These are phyloP conservation scores for Populus davidiana DNA, from an alignment of 345 rosid genomes.

Conservation along the genomic window DNA sequence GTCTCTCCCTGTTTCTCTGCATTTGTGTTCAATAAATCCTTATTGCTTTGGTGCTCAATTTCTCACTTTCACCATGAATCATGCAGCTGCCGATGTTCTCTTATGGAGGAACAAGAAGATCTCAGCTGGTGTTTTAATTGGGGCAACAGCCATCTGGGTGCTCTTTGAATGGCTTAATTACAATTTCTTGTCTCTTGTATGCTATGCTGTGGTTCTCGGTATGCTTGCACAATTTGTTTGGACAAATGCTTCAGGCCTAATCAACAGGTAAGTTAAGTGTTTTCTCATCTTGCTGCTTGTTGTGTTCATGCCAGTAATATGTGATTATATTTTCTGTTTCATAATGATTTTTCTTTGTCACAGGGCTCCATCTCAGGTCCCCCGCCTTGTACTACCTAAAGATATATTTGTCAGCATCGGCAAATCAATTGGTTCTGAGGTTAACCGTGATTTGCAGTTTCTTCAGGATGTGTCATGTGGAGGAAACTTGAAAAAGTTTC, in stretches of 20 bases:
- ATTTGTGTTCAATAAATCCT: not conserved
- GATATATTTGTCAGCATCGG: conserved; percentile 73
- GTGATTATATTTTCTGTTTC: not conserved
- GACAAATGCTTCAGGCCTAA: conserved; percentile 66
- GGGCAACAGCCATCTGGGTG: conserved; percentile 81
- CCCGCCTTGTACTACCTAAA: conserved; percentile 73
- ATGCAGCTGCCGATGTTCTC: conserved; percentile 94
- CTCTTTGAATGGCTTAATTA: conserved; percentile 91
- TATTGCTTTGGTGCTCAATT: not conserved
- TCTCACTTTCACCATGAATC: conserved; percentile 6
- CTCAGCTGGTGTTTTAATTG: conserved; percentile 60
- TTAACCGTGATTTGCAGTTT: conserved; percentile 57
- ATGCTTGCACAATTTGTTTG: conserved; percentile 85
- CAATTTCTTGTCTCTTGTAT: conserved; percentile 69
- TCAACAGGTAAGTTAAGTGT: conserved; percentile 48
- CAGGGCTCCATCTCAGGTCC: conserved; percentile 65
- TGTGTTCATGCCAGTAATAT: not conserved
- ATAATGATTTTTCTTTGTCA: conserved; percentile 3
- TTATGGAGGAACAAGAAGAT: conserved; percentile 98
- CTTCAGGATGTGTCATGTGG: conserved; percentile 78
- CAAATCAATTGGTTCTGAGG: conserved; percentile 53
- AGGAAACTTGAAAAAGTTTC: conserved; percentile 76
- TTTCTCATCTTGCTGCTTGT: conserved; percentile 3
- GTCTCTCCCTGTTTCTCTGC: not conserved
- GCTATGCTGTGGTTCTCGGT: conserved; percentile 62